phyloP scores from a whole-genome alignment of 106 monocot species.

The Dioscorea alata region DNA sequence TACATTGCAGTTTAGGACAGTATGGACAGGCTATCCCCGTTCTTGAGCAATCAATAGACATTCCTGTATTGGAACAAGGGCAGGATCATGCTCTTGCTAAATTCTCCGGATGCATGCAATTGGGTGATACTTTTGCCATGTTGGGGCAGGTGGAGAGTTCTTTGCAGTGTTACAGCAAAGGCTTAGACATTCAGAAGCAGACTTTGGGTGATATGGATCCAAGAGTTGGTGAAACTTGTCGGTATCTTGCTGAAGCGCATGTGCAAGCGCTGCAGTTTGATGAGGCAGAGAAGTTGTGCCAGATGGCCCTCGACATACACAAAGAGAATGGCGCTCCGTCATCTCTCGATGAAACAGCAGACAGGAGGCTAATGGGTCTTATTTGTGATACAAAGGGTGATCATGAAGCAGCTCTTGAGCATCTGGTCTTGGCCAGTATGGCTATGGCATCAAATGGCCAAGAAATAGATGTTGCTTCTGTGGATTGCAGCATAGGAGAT shows the following conservation, averaged over 20 bases:
- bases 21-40: conserved; percentile 42
- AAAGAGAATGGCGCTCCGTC: conserved; percentile 17
- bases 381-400: conserved; percentile 44
- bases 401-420: conserved; percentile 37
- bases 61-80: conserved; percentile 40
- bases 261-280: conserved; percentile 35
- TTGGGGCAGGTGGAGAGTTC: conserved; percentile 28
- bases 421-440: conserved; percentile 36
- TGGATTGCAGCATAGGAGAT: conserved; percentile 51
- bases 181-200: conserved; percentile 30
- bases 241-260: conserved; percentile 42
- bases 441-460: conserved; percentile 33
- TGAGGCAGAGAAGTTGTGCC: conserved; percentile 32
- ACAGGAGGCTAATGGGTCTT: conserved; percentile 40
- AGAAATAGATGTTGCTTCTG: conserved; percentile 29
- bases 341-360: conserved; percentile 28
- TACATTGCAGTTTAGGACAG: conserved; percentile 48
- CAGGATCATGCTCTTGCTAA: conserved; percentile 57
- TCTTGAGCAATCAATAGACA: conserved; percentile 38
- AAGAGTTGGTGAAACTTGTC: conserved; percentile 44
- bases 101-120: conserved; percentile 65
- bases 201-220: conserved; percentile 29
- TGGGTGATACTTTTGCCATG: conserved; percentile 47
- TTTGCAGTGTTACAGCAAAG: conserved; percentile 22
- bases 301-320: conserved; percentile 36